Base-by-base conservation (phyloP, 345 rosid species). In the Citrus unshiu region DNA sequence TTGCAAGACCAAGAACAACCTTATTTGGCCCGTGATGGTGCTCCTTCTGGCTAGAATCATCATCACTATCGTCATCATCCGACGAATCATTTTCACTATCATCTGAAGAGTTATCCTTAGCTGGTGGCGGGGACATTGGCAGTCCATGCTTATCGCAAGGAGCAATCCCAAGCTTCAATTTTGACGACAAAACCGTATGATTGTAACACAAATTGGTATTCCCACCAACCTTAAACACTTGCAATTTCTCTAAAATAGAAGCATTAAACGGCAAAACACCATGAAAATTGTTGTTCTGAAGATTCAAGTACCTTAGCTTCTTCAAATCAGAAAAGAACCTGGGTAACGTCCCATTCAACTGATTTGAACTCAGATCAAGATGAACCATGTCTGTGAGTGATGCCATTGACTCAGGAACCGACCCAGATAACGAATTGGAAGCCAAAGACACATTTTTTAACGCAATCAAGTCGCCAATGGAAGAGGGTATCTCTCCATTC, bases 261-360 rank as follows among this genome's bases (percentile, higher is more conserved):
- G 84, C 87, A 81, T 93, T 90, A 90, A 94, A 96, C 2, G 99
- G 99, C 64, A 96, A 77, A 32, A 91, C 92, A 27, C 99, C 99
- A 79, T 84, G 93, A 76, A 96, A 87, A 34, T 24, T 76, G 61
- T 96, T 96, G 87, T 85, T 87, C 77, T 85, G 94, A 8, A 96
- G 94, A 78, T 96, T 91, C 83, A 94, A 78, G 82, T 89, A 87
- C 84, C 81, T 92, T 56, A 96, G 85, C 2, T 68, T 73, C 90
- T 88, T 94, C 91, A 94, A 82, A 62, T 88, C 77, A 1, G 97
- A 34, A 77, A 96, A 85, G 86, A 92, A 94, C 72, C 67, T 84
- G 2, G 99, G 99, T 21, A 96, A 83, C 3, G 97, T 93, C 66
- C 98, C 98, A 81, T 96, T 96, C 78, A 96, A 82, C 84, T 92